Conservation (phyloP, 208 protist species). For the Endotrypanum monterogeii region DNA sequence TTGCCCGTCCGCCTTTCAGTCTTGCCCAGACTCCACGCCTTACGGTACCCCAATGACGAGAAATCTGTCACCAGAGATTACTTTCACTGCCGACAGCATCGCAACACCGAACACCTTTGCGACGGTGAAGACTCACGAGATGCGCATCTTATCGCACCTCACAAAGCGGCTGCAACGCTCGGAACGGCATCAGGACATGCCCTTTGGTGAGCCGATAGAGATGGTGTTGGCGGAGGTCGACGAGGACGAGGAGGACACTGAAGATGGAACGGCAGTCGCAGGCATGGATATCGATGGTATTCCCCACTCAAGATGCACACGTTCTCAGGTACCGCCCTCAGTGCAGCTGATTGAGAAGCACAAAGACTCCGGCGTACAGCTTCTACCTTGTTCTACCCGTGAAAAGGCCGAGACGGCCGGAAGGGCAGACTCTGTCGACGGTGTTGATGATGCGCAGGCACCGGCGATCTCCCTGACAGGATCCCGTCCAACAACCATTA, state of each 20-base stretch:
- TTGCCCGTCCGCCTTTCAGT: neutral
- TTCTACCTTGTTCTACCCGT: conserved; percentile 36
- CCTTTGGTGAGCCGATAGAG: conserved; percentile 24
- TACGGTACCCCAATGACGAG: neutral
- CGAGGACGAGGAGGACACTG: conserved; percentile 9
- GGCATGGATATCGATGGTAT: neutral
- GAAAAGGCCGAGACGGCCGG: conserved; percentile 20
- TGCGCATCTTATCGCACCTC: conserved; percentile 28
- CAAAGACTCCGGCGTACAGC: neutral
- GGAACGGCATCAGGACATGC: conserved; percentile 24
- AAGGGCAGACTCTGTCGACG: neutral
- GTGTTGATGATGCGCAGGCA: neutral
- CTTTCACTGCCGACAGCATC: conserved; percentile 58
- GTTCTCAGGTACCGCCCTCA: neutral
- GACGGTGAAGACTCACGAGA: conserved; percentile 41
- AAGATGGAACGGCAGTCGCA: neutral
- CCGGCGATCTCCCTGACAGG: neutral
- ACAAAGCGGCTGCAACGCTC: conserved; percentile 24
- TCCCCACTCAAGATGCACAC: neutral
- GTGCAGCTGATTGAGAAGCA: neutral
- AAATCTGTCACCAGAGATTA: conserved; percentile 13
- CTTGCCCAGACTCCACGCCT: neutral
- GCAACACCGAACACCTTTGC: conserved; percentile 71
- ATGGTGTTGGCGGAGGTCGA: conserved; percentile 24
- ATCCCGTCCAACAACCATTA: neutral